phyloP scores from a whole-genome alignment of 1,284 basidiomycete genomes.

The Ganoderma lucidum region DNA sequence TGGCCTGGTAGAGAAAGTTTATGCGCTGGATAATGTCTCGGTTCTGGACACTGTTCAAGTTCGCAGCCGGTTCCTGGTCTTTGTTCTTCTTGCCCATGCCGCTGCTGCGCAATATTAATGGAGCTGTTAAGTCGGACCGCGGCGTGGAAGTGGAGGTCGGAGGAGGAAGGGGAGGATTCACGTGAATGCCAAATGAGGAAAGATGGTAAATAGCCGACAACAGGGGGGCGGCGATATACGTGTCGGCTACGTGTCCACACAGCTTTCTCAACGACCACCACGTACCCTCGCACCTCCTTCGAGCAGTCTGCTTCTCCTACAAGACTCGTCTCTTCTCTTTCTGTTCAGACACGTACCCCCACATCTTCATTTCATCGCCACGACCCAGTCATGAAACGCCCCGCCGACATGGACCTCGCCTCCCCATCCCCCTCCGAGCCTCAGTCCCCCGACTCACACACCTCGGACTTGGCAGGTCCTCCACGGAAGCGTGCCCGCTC shows the following conservation, averaged over 20 bases:
- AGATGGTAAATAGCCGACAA: slow-evolving; percentile 36
- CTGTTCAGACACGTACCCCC: slow-evolving; percentile 38
- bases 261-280: slow-evolving; percentile 42
- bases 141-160: slow-evolving; percentile 1
- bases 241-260: slow-evolving; percentile 37
- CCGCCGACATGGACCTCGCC: slow-evolving; percentile 41
- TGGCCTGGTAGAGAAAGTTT: slow-evolving; percentile 86
- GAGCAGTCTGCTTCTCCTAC: slow-evolving; percentile 39
- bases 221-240: slow-evolving; percentile 34
- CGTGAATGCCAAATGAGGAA: slow-evolving; percentile 26
- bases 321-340: slow-evolving; percentile 40
- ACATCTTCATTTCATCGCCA: slow-evolving; percentile 18
- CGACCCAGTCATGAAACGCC: slow-evolving; percentile 41
- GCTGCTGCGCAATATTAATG: slow-evolving; percentile 13
- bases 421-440: slow-evolving; percentile 38
- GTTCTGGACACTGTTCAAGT: slow-evolving; percentile 63
- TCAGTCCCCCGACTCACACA: slow-evolving; percentile 39
- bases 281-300: slow-evolving; percentile 40
- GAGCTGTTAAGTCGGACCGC: not conserved
- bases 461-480: slow-evolving; percentile 47
- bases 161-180: not conserved
- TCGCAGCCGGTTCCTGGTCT: slow-evolving; percentile 56
- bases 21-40: slow-evolving; percentile 81
- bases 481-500: slow-evolving; percentile 76
- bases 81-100: slow-evolving; percentile 72